Evolutionary conservation across 177 flowering plant species (phyloP).

Genomic region (Vitis hybrid): DNA sequence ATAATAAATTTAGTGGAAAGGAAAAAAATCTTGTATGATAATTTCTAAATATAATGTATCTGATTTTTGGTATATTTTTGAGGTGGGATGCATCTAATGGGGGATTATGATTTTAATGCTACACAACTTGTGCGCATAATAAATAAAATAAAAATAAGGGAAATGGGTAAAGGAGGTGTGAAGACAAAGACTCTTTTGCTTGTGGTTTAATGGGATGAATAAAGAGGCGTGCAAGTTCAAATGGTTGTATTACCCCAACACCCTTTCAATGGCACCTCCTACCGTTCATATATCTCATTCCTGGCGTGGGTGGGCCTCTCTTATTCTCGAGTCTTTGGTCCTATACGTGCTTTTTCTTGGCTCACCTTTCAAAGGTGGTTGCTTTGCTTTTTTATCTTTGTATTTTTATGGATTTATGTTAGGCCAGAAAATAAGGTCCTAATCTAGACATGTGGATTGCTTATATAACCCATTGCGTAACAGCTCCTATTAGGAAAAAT

Average conservation of each 20-base stretch:
- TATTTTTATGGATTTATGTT: conserved; percentile 1
- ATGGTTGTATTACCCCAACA: neutral
- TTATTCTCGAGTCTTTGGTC: neutral
- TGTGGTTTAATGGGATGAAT: too few species aligned
- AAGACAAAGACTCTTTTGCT: neutral
- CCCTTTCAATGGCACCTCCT: neutral
- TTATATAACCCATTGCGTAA: conserved; percentile 15
- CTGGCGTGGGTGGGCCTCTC: conserved; percentile 14
- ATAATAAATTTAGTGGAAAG: too few species aligned
- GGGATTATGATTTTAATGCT: too few species aligned
- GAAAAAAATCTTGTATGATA: too few species aligned
- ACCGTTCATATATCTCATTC: conserved; percentile 15
- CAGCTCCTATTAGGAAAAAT: neutral
- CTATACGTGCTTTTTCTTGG: neutral
- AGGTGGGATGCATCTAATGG: too few species aligned
- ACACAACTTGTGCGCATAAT: too few species aligned
- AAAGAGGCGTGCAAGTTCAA: neutral
- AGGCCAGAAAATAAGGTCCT: neutral
- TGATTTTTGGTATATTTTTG: too few species aligned
- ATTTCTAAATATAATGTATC: too few species aligned
- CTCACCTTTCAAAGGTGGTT: conserved; percentile 15
- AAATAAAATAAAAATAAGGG: too few species aligned
- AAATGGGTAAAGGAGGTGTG: too few species aligned
- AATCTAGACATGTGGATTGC: conserved; percentile 7
- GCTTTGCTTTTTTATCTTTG: conserved; percentile 8